phyloP scores from a whole-genome alignment of 2,329 filamentous ascomycete genomes.

The Cladosporium sp. region DNA sequence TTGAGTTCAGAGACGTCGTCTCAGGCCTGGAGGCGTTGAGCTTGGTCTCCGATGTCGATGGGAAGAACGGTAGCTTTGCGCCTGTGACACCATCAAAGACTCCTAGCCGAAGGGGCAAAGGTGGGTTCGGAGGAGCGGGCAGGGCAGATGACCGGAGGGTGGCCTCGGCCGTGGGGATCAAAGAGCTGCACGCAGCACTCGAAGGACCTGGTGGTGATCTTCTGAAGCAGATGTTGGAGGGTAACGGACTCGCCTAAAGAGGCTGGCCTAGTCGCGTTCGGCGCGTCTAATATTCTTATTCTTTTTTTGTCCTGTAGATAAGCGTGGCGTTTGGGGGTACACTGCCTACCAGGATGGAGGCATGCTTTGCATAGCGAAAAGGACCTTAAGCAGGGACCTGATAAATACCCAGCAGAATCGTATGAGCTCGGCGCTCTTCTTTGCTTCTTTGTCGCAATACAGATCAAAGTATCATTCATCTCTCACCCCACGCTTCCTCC shows the following conservation, averaged over 20 bases:
- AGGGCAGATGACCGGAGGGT: slow-evolving; percentile 58
- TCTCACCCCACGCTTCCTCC: neutral
- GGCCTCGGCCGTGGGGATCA: slow-evolving; percentile 31
- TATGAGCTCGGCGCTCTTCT: slow-evolving; percentile 7
- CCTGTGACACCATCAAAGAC: slow-evolving; percentile 62
- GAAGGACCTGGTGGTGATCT: slow-evolving; percentile 34
- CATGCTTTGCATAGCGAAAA: neutral
- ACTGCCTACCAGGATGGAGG: slow-evolving; percentile 3
- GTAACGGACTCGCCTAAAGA: slow-evolving; percentile 17
- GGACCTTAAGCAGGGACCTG: neutral
- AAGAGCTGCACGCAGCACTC: slow-evolving; percentile 31
- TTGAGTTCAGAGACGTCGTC: slow-evolving; percentile 91
- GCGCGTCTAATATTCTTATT: neutral
- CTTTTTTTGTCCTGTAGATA: neutral
- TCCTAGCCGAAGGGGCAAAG: slow-evolving; percentile 63
- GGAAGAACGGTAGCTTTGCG: slow-evolving; percentile 65
- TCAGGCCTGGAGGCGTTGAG: slow-evolving; percentile 85
- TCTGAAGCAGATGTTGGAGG: slow-evolving; percentile 34
- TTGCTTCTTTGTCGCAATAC: neutral
- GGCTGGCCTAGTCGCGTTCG: neutral
- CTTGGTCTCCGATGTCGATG: slow-evolving; percentile 65
- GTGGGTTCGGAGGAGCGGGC: slow-evolving; percentile 40
- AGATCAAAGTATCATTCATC: slow-evolving; percentile 4
- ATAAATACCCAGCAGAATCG: slow-evolving; percentile 10
- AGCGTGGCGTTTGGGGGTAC: slow-evolving; percentile 7